A percentile compares a stretch with the other conserved stretches of the same genome.
Evolutionary conservation across 345 rosid species (phyloP).

Genomic region (Firmiana major): DNA sequence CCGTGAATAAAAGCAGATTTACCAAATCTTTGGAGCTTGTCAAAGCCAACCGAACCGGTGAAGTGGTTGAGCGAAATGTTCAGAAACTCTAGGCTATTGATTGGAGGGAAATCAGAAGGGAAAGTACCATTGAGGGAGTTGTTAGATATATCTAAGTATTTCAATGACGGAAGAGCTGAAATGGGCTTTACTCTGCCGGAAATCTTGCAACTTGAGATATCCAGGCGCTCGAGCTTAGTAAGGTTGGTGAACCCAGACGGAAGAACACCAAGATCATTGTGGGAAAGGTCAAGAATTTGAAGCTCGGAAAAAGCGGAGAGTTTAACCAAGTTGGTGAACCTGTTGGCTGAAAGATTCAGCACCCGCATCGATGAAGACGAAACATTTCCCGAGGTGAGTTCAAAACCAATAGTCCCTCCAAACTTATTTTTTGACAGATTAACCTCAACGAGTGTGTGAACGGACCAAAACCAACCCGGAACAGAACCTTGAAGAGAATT

Average conservation of each 20-base stretch:
- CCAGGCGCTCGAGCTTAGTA: slow-evolving; percentile 42
- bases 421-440: slow-evolving; percentile 51
- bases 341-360: slow-evolving; percentile 68
- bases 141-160: slow-evolving; percentile 62
- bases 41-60: slow-evolving; percentile 44
- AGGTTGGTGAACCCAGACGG: slow-evolving; percentile 55
- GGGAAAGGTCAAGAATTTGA: slow-evolving; percentile 56
- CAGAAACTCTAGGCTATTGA: slow-evolving; percentile 43
- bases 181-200: slow-evolving; percentile 44
- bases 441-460: slow-evolving; percentile 32
- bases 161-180: slow-evolving; percentile 48
- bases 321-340: slow-evolving; percentile 60
- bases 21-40: slow-evolving; percentile 50
- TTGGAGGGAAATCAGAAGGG: slow-evolving; percentile 74
- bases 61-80: slow-evolving; percentile 74
- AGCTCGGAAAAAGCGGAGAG: slow-evolving; percentile 54
- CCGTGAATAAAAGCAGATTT: slow-evolving; percentile 59
- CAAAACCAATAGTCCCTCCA: slow-evolving; percentile 47
- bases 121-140: slow-evolving; percentile 66
- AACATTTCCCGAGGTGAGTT: slow-evolving; percentile 19
- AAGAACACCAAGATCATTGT: slow-evolving; percentile 42
- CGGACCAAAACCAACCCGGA: slow-evolving; percentile 72
- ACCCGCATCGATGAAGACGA: slow-evolving; percentile 39
- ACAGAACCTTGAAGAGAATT: slow-evolving; percentile 68
- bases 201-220: slow-evolving; percentile 67